phyloP scores from a whole-genome alignment of 257 asterid genomes.

The Thymus mandschuricus region DNA sequence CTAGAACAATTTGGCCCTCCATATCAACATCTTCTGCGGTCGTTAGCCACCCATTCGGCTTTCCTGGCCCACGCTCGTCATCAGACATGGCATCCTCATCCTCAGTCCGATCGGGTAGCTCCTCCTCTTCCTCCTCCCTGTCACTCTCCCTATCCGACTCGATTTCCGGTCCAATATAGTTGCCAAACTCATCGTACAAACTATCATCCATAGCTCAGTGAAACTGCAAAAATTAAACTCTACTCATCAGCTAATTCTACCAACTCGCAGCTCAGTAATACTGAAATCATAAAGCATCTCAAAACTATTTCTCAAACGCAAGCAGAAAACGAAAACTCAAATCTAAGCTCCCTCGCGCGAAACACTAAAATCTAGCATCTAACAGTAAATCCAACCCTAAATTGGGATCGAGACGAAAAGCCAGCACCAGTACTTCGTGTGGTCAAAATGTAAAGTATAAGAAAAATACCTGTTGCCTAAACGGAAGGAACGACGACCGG shows the following conservation, averaged over 20 bases:
- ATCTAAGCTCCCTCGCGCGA: neutral
- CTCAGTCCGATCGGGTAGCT: slow-evolving; percentile 74
- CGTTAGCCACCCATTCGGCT: slow-evolving; percentile 83
- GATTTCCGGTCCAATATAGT: slow-evolving; percentile 95
- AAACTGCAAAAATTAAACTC: slow-evolving; percentile 31
- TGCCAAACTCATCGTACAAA: slow-evolving; percentile 89
- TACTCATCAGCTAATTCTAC: slow-evolving; percentile 17
- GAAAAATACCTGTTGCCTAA: neutral
- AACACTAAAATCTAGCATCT: neutral
- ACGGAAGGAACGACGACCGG: neutral
- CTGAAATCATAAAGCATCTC: neutral
- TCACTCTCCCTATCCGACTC: slow-evolving; percentile 94
- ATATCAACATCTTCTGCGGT: slow-evolving; percentile 75
- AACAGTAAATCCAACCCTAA: neutral
- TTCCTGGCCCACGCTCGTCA: slow-evolving; percentile 71
- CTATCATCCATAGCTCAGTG: slow-evolving; percentile 74
- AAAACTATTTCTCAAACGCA: neutral
- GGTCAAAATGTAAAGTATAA: neutral
- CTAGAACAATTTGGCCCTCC: slow-evolving; percentile 91
- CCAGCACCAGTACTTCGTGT: too few relatives aligned
- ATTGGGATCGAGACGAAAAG: neutral
- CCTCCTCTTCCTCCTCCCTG: slow-evolving; percentile 84
- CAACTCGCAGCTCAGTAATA: slow-evolving; percentile 11
- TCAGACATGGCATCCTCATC: slow-evolving; percentile 71
- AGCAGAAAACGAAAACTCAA: neutral